A percentile compares a stretch with the other conserved stretches of the same genome.
phyloP scores from a whole-genome alignment of 2,329 filamentous ascomycete genomes.

The Gremmenia infestans region DNA sequence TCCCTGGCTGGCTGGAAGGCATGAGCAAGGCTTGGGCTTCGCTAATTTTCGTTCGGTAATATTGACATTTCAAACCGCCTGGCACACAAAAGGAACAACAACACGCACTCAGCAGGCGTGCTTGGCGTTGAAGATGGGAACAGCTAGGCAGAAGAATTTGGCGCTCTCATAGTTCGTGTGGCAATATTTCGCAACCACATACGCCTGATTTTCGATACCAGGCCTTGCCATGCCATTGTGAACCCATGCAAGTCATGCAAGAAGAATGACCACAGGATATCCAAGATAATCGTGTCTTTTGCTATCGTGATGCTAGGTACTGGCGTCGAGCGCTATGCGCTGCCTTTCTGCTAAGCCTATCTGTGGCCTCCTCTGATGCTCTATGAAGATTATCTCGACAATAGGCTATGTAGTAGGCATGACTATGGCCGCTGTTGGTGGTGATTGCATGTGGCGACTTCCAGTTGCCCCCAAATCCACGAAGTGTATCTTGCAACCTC shows the following conservation, averaged over 20 bases:
- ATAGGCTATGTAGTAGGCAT: slow-evolving; percentile 51
- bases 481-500: slow-evolving; percentile 4
- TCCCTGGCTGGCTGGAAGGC: not conserved
- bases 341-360: slow-evolving; percentile 47
- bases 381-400: slow-evolving; percentile 67
- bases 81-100: not conserved
- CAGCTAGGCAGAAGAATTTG: not conserved
- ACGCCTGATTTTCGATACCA: slow-evolving; percentile 2
- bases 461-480: slow-evolving; percentile 14
- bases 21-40: not conserved
- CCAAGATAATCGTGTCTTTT: slow-evolving; percentile 47
- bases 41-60: not conserved
- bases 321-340: slow-evolving; percentile 57
- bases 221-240: slow-evolving; percentile 7
- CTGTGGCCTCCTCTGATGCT: slow-evolving; percentile 40
- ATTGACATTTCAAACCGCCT: not conserved
- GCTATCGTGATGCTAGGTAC: slow-evolving; percentile 76
- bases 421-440: slow-evolving; percentile 33
- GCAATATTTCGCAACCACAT: not conserved
- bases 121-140: not conserved
- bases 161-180: not conserved
- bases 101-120: not conserved
- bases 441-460: slow-evolving; percentile 28
- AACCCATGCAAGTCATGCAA: slow-evolving; percentile 28
- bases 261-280: slow-evolving; percentile 33